Percentiles rank a stretch among this genome's conserved stretches.
Conservation (phyloP, 257 asterid genomes). For the Rauvolfia tetraphylla region DNA sequence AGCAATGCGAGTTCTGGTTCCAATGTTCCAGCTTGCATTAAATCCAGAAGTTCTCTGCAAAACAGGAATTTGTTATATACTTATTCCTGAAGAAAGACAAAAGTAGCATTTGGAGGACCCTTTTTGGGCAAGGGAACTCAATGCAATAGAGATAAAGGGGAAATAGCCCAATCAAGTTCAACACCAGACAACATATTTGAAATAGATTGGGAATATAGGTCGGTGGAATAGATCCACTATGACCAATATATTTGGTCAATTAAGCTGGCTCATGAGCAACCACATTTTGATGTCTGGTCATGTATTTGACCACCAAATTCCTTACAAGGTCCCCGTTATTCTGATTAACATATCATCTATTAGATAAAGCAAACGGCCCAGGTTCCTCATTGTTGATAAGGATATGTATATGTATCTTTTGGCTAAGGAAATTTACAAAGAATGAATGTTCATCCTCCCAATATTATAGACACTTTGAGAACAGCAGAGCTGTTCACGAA, state of each 20-base stretch:
- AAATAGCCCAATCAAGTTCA: not conserved
- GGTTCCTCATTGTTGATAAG: not conserved
- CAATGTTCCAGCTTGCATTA: slow-evolving; percentile 79
- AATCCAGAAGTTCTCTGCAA: slow-evolving; percentile 66
- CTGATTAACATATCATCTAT: too few species aligned
- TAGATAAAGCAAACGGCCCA: not conserved
- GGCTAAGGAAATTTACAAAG: not conserved
- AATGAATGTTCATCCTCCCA: not conserved
- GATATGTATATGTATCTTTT: not conserved
- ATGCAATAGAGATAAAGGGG: not conserved
- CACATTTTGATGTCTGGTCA: not conserved
- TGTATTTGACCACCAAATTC: not conserved
- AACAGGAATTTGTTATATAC: slow-evolving; percentile 6
- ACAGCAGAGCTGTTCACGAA: not conserved
- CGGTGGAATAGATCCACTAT: not conserved
- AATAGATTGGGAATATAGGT: not conserved
- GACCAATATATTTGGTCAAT: not conserved
- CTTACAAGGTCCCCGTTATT: not conserved
- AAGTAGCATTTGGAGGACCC: not conserved
- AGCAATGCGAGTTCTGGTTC: slow-evolving; percentile 84
- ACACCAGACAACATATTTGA: not conserved
- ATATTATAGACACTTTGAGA: not conserved
- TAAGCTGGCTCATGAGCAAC: not conserved
- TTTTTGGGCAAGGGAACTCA: not conserved
- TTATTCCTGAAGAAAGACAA: not conserved